Conservation (phyloP, 768 basidiomycete genomes). For the Pisolithus microcarpus region DNA sequence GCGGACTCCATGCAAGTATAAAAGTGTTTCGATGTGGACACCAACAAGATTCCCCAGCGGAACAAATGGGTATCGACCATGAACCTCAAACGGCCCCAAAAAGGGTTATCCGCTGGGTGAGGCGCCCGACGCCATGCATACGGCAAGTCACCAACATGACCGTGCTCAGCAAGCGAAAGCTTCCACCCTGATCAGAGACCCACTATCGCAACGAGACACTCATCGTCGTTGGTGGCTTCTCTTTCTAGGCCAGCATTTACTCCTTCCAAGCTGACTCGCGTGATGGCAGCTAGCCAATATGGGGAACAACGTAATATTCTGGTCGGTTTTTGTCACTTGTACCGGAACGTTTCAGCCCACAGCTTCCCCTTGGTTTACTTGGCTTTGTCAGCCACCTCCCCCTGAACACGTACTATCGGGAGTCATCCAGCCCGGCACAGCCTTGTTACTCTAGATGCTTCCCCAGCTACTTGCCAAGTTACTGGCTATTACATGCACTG, state of each 20-base stretch:
- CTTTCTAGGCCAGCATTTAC: conserved; percentile 94
- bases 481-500: conserved; percentile 61
- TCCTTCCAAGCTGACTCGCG: conserved; percentile 74
- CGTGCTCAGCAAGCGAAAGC: conserved; percentile 1
- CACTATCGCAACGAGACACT: conserved; percentile 60
- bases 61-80: conserved; percentile 75
- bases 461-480: conserved; percentile 63
- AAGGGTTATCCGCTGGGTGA: conserved; percentile 82
- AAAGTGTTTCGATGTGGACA: conserved; percentile 81
- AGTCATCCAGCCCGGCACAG: conserved; percentile 43
- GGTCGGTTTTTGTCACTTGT: conserved; percentile 25
- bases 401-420: conserved; percentile 57
- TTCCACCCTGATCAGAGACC: conserved; percentile 54
- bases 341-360: conserved; percentile 34
- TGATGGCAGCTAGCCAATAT: conserved; percentile 10
- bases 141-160: conserved; percentile 42
- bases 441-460: conserved; percentile 62
- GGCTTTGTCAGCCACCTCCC: conserved; percentile 44
- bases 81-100: too few species aligned
- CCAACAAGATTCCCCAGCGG: conserved; percentile 40
- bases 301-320: background rate
- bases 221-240: conserved; percentile 90
- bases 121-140: conserved; percentile 65
- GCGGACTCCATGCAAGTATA: conserved; percentile 72
- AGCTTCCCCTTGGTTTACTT: conserved; percentile 41